A percentile compares a stretch with the other conserved stretches of the same genome.
Conservation (phyloP, 2,329 filamentous ascomycete genomes). For the Colletotrichum sp. region DNA sequence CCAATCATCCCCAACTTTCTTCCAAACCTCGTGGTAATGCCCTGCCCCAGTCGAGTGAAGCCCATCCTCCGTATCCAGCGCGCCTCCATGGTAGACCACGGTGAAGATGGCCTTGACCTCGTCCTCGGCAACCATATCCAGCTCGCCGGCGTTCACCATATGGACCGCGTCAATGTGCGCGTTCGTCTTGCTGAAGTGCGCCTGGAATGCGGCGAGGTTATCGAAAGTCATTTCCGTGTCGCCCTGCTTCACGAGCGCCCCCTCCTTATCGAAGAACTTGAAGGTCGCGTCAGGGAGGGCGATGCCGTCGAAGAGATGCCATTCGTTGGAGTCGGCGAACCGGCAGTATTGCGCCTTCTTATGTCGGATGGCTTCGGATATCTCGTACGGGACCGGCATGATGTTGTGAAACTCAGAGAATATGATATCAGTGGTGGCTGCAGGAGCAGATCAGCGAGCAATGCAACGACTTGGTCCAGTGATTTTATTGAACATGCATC, state of each 20-base stretch:
- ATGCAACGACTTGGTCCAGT: neutral
- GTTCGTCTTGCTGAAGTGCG: neutral
- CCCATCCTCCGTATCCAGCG: neutral
- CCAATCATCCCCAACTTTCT: conserved; percentile 11
- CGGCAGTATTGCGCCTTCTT: conserved; percentile 21
- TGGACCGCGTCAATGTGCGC: neutral
- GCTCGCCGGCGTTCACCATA: neutral
- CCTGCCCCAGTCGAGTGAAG: neutral
- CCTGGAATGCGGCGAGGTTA: neutral
- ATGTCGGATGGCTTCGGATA: conserved; percentile 18
- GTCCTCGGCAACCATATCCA: conserved; percentile 11
- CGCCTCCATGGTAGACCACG: neutral
- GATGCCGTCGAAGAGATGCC: conserved; percentile 11
- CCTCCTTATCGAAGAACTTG: neutral
- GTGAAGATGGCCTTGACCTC: conserved; percentile 19
- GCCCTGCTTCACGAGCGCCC: neutral
- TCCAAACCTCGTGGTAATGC: conserved; percentile 20
- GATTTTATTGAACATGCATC: neutral
- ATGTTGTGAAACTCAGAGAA: neutral
- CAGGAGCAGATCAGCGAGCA: neutral
- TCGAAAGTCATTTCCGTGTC: neutral
- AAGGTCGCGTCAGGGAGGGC: conserved; percentile 14
- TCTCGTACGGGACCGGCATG: neutral
- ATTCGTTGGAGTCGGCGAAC: conserved; percentile 13
- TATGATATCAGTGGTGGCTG: neutral